Evolutionary conservation across 352 stramenopile species (phyloP), one percentile per base, ranked within the genome.

Genomic region (Blastocystis sp.): DNA sequence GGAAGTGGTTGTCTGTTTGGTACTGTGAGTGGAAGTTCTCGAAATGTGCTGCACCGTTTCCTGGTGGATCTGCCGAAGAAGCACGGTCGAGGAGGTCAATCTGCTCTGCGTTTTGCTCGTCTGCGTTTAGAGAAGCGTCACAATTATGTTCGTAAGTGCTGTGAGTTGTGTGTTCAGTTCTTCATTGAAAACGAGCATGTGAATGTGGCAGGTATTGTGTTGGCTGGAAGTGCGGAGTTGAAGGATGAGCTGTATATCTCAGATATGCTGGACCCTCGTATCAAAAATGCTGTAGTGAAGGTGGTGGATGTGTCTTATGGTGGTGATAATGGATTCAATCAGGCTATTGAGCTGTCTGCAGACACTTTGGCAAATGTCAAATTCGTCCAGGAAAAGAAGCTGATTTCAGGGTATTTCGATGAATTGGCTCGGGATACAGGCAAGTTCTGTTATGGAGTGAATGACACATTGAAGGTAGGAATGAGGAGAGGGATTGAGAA

Each of bases 271-370:
- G 97, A 99, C 92, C 96, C 92, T 88, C 93, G 94, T 29, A 91
- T 97, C 11, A 95, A 97, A 63, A 56, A 66, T 16, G 94, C 98
- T 88, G 96, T 99, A 0, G 93, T 99, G 75, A 98, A 98, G 90
- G 96, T 98, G 75, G 96, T 99, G 7, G 97, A 99, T 90, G 96
- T 99, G n/a, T 97, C 92, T 63, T 99, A 99, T 89, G 97, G 97
- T 57, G 96, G 96, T 16, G 95, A 98, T 89, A 97, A 98, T 88
- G 97, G 97, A 5, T 99, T 99, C 91, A 99, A 98, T 90, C 97
- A 99, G 91, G 97, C 96, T 29, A 99, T 99, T 90, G 96, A 99
- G 88, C 91, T 98, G 59, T 93, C 93, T 12, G 94, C 95, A 5
- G 97, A 99, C 90, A 96, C 96, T 52, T 90, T 99, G 6, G 90